Base-by-base conservation (phyloP, 2,329 filamentous ascomycete genomes). In the Diaporthe australafricana region DNA sequence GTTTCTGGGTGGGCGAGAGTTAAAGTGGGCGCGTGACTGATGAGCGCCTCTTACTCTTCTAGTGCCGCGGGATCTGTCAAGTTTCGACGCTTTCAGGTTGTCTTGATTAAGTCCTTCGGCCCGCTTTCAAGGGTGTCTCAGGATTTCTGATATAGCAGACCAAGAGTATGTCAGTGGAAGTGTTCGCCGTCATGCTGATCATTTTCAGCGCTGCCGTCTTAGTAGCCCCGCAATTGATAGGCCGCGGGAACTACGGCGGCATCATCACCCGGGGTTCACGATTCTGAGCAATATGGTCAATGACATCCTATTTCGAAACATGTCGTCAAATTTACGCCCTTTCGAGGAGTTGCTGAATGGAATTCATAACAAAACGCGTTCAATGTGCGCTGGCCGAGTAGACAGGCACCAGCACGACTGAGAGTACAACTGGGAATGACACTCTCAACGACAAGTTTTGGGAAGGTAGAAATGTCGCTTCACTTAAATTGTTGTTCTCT, bases 171-270 rank as follows among this genome's bases (percentile, higher is more conserved):
- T 11, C 14, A 17, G 22, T 20, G 42, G 22, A 11, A 1, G 20
- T 7, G n/a, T 32, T 48, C 66, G 22, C n/a, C 22, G 14, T 20
- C 17, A n/a, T 63, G 25, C 17, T 68, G 12, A 45, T n/a, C 52
- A 38, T 12, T 48, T n/a, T 45, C 20, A 68, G n/a, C 20, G 66
- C 57, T 35, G 40, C 52, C 52, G 30, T 68, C 50, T 60, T 50
- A 50, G 47, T 60, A 60, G 47, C 66, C 66, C 66, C 66, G 66
- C 66, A 69, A 60, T 69, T 40, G 53, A 60, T 52, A n/a, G 66
- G 32, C 55, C 42, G 30, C 53, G 66, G 60, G 16, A 60, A 57
- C 32, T 56, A 47, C 25, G 30, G 25, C 62, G 45, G 53, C 53
- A 60, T 69, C 53, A 57, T 60, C 42, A 20, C n/a, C 66, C 35